phyloP scores from a whole-genome alignment of 257 asterid species.

The Capsicum chinense region DNA sequence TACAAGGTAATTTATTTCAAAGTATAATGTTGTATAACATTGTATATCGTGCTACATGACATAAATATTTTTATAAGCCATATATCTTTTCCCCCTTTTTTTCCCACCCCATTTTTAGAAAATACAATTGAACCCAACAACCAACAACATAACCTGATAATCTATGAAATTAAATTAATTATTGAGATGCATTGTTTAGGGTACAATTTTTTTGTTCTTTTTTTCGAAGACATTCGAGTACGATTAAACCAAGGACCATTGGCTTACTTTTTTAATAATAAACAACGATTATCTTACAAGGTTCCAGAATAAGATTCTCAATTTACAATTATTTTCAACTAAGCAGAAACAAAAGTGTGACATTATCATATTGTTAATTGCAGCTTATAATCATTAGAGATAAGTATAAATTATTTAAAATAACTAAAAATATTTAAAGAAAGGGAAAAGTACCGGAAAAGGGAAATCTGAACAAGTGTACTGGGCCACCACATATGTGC shows the following conservation, averaged over 20 bases:
- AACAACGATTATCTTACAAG: not conserved
- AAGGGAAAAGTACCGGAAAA: constrained; percentile 53
- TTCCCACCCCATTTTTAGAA: not conserved
- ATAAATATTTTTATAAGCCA: too few species aligned
- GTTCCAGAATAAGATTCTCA: not conserved
- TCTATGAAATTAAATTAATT: not conserved
- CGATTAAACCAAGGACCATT: not conserved
- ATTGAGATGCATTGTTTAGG: too few species aligned
- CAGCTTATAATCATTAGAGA: not conserved
- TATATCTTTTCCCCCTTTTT: too few species aligned
- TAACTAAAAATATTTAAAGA: not conserved
- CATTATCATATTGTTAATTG: not conserved
- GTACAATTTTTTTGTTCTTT: not conserved
- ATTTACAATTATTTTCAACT: not conserved
- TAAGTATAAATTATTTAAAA: not conserved
- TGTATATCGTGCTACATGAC: too few species aligned
- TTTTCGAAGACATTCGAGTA: not conserved
- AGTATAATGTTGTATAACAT: too few species aligned
- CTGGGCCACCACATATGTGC: constrained; percentile 99
- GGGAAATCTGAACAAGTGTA: constrained; percentile 83
- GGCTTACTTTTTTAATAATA: not conserved
- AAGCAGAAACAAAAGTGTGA: not conserved
- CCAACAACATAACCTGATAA: not conserved
- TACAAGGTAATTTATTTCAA: too few species aligned
- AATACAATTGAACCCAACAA: not conserved